These are phyloP conservation scores for Coemansia sp. DNA, from an alignment of 192 early-diverging fungal species.

Conservation along the genomic window DNA sequence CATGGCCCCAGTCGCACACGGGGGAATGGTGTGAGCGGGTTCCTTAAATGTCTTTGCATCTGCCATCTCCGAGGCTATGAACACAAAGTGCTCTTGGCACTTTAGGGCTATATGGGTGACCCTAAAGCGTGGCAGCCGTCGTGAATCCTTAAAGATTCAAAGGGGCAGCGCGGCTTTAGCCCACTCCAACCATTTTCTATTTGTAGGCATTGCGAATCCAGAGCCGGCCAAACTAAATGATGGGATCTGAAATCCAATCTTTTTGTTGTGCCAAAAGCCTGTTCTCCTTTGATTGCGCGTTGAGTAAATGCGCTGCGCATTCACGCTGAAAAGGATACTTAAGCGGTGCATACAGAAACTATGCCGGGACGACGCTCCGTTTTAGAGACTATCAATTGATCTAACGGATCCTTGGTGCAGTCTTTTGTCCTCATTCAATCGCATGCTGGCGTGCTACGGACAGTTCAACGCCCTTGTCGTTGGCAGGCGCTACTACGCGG, in stretches of 20 bases:
- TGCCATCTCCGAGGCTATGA: slow-evolving; percentile 46
- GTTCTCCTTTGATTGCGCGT: not conserved
- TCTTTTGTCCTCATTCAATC: not conserved
- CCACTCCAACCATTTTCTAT: not conserved
- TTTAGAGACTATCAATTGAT: not conserved
- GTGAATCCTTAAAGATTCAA: slow-evolving; percentile 22
- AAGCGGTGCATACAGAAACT: not conserved
- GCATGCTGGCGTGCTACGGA: slow-evolving; percentile 8
- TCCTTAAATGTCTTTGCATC: slow-evolving; percentile 35
- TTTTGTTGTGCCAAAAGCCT: not conserved
- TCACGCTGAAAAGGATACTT: not conserved
- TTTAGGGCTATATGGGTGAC: slow-evolving; percentile 21
- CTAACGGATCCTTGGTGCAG: not conserved
- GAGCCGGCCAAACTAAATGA: not conserved
- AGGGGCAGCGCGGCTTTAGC: slow-evolving; percentile 2
- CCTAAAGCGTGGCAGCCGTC: slow-evolving; percentile 51
- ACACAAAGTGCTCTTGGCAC: slow-evolving; percentile 29
- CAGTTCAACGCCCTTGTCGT: slow-evolving; percentile 32
- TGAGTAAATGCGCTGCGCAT: not conserved
- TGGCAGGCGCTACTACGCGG: slow-evolving; percentile 27
- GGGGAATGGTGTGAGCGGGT: slow-evolving; percentile 20
- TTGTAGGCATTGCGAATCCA: not conserved
- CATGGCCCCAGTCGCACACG: slow-evolving; percentile 34
- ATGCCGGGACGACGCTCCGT: not conserved
- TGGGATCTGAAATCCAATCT: not conserved